Evolutionary conservation across 768 basidiomycete species (phyloP), one percentile per base, ranked within the genome.

Genomic region (Trametes cingulata): DNA sequence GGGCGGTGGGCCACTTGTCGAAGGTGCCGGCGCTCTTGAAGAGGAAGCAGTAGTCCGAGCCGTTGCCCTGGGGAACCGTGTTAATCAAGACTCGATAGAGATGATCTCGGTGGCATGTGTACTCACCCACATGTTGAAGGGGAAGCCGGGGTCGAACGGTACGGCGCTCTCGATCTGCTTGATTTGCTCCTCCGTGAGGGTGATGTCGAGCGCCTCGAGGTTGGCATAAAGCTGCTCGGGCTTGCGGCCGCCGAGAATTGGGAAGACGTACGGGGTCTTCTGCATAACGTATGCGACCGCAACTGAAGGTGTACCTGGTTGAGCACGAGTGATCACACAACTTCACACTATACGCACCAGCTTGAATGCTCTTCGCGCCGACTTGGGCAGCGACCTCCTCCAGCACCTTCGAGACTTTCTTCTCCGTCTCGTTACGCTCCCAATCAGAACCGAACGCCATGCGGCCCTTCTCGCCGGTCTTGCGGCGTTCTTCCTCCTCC

Each of bases 211-310:
- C 3, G 82, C 82, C 64, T 83, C 76, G 19, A 84, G 56, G 64
- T 84, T 86, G 43, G 76, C 76, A 42, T 72, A 47, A 20, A 85
- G 68, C 36, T 85, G 80, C 66, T 82, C 81, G 42, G 82, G 69
- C 64, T 83, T 85, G 51, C 81, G 74, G 0, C 81, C 78, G 4
- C 82, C 82, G 25, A 83, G 68, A 57, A 83, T 74, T 0, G 81
- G 81, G 71, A 84, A 83, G 0, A 82, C 80, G 52, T 75, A 82
- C 0, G 79, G 77, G 6, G 78, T 74, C 68, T 84, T 85, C 42
- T 83, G 80, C 71, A 85, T 71, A 12, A 85, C 70, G 58, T 83
- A 84, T 14, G 82, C 81, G 59, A 85, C 79, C 8, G 82, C 81
- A 3, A 83, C 80, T 80, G 52, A 8, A 25, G n/a, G 25, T 1